Base-by-base conservation (phyloP, 2,329 filamentous ascomycete genomes). In the Pestalotiopsis fici region DNA sequence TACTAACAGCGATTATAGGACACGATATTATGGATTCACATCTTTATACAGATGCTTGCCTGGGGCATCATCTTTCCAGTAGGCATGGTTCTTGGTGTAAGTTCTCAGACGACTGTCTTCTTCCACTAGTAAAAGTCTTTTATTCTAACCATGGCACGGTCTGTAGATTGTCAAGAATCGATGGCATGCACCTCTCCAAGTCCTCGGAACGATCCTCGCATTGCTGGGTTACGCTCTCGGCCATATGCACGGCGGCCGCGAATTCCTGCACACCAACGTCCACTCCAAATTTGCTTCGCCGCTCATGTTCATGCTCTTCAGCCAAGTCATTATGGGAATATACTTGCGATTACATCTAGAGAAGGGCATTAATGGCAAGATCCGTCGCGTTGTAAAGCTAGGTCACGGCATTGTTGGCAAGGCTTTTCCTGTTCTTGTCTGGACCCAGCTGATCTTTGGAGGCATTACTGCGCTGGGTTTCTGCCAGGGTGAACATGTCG, bases 361-460 rank as follows among this genome's bases (percentile, higher is more conserved):
- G 72, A 92, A 89, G 76, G 95, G 94, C 2, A 88, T 97, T 74
- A 88, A 97, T 75, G 94, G 90, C 28, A 90, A 88, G 75, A 91
- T 98, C 67, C 87, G 96, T 65, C 89, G 86, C 68, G 83, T 90
- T 64, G 85, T 95, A 59, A 91, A 95, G 6, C 82, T 90, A 15
- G 86, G 86, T 28, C 96, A 99, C 78, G 91, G 93, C 25, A 79
- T 98, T 66, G 81, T 97, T 50, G 96, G 96, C 71, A 98, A 97
- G 81, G 82, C 89, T 1, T 92, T 99, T 85, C 96, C 96, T 1
- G 81, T 98, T 2, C 85, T 94, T 1, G 88, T 92, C 28, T 99
- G 96, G 96, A 86, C 91, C 5, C 96, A 99, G 83, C 97, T 99
- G 90, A 78, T 99, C 6, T 97, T 99, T 79, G 96, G 96, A 63